Conservation (phyloP, 2,329 filamentous ascomycete genomes). For the Trichoderma breve region DNA sequence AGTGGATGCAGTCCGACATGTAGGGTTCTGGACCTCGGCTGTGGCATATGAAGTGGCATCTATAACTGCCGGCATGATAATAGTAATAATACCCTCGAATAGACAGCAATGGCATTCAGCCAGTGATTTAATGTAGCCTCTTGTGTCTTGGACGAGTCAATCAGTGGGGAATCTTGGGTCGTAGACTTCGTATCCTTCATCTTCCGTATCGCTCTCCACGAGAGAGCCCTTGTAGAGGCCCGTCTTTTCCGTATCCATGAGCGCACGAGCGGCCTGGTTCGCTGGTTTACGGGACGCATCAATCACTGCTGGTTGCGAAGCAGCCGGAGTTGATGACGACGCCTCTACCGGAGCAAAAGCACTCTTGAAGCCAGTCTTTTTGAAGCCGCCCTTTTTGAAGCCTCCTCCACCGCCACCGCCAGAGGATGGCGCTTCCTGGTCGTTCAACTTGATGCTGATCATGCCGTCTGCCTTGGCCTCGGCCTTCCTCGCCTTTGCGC, state of each 20-base stretch:
- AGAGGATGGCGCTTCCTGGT: conserved; percentile 29
- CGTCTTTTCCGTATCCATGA: conserved; percentile 28
- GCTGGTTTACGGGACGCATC: neutral
- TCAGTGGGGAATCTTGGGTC: conserved; percentile 60
- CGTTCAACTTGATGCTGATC: conserved; percentile 63
- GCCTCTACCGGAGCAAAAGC: conserved; percentile 61
- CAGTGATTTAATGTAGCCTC: neutral
- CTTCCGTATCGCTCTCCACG: conserved; percentile 64
- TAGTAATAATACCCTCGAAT: neutral
- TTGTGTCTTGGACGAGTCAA: conserved; percentile 37
- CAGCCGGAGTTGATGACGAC: conserved; percentile 14
- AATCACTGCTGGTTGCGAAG: neutral
- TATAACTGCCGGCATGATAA: neutral
- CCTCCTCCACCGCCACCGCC: conserved; percentile 52
- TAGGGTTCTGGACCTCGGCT: neutral
- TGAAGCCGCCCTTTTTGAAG: conserved; percentile 82
- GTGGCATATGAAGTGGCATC: neutral
- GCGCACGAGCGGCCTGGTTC: conserved; percentile 32
- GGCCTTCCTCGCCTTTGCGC: conserved; percentile 63
- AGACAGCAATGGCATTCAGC: neutral
- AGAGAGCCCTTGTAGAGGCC: conserved; percentile 30
- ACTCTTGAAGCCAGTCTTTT: conserved; percentile 81
- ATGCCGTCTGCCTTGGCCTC: conserved; percentile 69
- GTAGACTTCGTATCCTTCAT: conserved; percentile 70
- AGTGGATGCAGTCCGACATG: conserved; percentile 32